Conservation (phyloP, 108 stramenopile genomes). For the Seminavis robusta region DNA sequence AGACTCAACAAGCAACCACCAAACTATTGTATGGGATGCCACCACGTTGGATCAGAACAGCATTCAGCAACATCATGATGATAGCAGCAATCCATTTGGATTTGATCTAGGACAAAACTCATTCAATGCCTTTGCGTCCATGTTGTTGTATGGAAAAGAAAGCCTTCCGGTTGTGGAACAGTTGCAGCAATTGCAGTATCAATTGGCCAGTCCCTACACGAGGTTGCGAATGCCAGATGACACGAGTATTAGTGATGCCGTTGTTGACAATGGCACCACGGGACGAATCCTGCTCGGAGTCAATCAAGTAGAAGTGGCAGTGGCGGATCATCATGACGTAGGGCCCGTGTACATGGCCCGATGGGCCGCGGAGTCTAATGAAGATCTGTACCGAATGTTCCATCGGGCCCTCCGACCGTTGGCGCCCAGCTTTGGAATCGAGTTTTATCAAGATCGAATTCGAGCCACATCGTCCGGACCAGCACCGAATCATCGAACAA, state of each 20-base stretch:
- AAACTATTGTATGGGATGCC: too few species aligned
- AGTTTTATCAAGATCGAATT: slow-evolving; percentile 47
- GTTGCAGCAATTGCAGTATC: slow-evolving; percentile 19
- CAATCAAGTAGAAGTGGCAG: too few species aligned
- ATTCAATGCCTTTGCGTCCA: slow-evolving; percentile 36
- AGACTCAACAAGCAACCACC: too few species aligned
- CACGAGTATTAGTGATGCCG: neutral
- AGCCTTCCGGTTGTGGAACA: slow-evolving; percentile 14
- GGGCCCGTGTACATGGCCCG: slow-evolving; percentile 26
- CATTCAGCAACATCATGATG: slow-evolving; percentile 26
- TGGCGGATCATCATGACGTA: too few species aligned
- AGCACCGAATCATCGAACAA: neutral
- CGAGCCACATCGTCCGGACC: slow-evolving; percentile 11
- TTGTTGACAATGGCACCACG: neutral
- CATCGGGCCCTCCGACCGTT: slow-evolving; percentile 38
- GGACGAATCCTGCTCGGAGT: slow-evolving; percentile 1
- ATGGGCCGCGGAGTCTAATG: slow-evolving; percentile 44
- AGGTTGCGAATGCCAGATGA: slow-evolving; percentile 28
- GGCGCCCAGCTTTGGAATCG: slow-evolving; percentile 23
- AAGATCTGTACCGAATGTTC: slow-evolving; percentile 58
- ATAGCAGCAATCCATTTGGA: slow-evolving; percentile 27
- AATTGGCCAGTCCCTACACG: slow-evolving; percentile 23
- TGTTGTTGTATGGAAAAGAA: slow-evolving; percentile 42
- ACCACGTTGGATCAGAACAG: too few species aligned
- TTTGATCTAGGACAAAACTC: slow-evolving; percentile 3